Base-by-base conservation (phyloP, 1,139 yeast species). In the Kazachstania sp. region DNA sequence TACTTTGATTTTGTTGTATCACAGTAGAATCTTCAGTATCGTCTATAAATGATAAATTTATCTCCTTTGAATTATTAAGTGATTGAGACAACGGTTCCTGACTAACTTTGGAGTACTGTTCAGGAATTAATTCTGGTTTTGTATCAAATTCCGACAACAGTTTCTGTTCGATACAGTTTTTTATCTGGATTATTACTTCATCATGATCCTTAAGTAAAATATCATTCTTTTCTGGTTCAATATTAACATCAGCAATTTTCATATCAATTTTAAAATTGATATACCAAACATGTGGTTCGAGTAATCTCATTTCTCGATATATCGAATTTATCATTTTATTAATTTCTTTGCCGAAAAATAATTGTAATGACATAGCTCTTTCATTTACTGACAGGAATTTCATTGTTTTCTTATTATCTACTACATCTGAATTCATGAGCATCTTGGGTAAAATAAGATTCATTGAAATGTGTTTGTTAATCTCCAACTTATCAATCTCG, bases 211-310 rank as follows among this genome's bases (percentile, higher is more conserved):
- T 49, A 2, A 72, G 50, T 40, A 70, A 44, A 3, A 72, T 59
- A 52, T 72, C 74, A 43, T 71, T 68, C 49, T 74, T 74, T 43
- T 64, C 68, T 2, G 78, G 77, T 49, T 74, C 78, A 26, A 74
- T 61, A 50, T 73, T 73, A 1, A 70, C 58, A 58, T 72, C 77
- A 7, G 69, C 52, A 7, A 52, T 32, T 11, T 50, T 45, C 15
- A 46, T 44, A 26, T 50, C 48, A 31, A 53, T 51, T 2, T 45
- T 37, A 1, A 56, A 39, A 9, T 58, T 52, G 1, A 69, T 16
- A 43, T 51, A 60, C 71, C 75, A 70, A 4, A 63, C 49, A 0
- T 49, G 51, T 0, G 73, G 74, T 5, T 53, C 49, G 4, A 58
- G 43, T 7, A 66, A 46, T 18, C 50, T 43, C 18, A 51, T 42